These are phyloP conservation scores for Phaeosphaeria sp. DNA, from an alignment of 2,329 filamentous ascomycete genomes.

Conservation along the genomic window DNA sequence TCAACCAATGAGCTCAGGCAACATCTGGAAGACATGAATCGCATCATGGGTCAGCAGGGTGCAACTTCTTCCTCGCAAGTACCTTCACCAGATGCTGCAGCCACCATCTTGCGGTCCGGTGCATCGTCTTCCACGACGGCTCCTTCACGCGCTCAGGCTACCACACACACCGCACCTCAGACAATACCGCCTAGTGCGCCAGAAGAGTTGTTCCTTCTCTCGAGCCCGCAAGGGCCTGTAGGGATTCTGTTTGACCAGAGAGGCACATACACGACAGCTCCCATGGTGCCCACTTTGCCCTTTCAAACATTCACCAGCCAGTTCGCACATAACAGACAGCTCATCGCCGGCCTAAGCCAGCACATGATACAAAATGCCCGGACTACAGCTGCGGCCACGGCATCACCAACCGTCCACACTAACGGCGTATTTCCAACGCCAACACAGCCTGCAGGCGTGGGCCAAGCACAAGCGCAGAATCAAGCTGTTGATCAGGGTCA, in stretches of 20 bases:
- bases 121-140: constrained; percentile 6
- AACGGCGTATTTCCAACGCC: constrained; percentile 25
- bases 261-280: constrained; percentile 44
- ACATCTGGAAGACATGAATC: constrained; percentile 31
- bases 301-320: constrained; percentile 43
- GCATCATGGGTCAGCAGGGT: constrained; percentile 24
- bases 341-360: constrained; percentile 40
- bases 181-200: constrained; percentile 25
- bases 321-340: constrained; percentile 41
- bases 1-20: constrained; percentile 34
- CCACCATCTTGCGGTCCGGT: constrained; percentile 6
- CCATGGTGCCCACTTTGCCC: constrained; percentile 33
- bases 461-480: constrained; percentile 11
- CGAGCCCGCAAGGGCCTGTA: constrained; percentile 46
- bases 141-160: constrained; percentile 13
- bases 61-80: constrained; percentile 2
- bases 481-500: constrained; percentile 18
- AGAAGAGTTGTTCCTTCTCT: constrained; percentile 44
- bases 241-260: constrained; percentile 45
- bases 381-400: not conserved
- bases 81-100: not conserved
- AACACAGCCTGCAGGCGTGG: constrained; percentile 17
- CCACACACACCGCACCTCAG: constrained; percentile 6
- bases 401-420: constrained; percentile 24
- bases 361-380: constrained; percentile 32